These are phyloP conservation scores for Pseudozyma thailandica DNA, from an alignment of 1,284 basidiomycete genomes.

Conservation along the genomic window DNA sequence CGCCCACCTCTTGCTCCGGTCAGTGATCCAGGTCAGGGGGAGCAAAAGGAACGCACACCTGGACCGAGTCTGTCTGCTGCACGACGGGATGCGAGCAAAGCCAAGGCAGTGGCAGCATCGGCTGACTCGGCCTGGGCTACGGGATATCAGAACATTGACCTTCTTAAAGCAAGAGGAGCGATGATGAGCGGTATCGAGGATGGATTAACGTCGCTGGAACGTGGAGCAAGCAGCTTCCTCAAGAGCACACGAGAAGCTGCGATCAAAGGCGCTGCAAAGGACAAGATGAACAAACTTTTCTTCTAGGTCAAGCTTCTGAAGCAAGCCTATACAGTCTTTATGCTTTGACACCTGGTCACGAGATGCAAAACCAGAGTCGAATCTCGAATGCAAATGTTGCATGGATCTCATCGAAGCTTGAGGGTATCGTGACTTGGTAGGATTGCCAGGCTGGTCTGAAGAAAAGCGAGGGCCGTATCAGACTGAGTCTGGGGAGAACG, in stretches of 20 bases:
- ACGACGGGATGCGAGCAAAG: slow-evolving; percentile 34
- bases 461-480: slow-evolving; percentile 1
- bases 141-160: slow-evolving; percentile 47
- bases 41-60: slow-evolving; percentile 1
- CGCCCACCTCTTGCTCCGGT: slow-evolving; percentile 12
- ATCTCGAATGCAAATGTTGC: no score
- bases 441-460: no score
- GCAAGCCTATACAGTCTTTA: no score
- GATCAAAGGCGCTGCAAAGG: slow-evolving; percentile 56
- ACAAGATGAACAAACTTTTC: slow-evolving; percentile 53
- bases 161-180: slow-evolving; percentile 50
- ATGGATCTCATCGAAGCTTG: no score
- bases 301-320: slow-evolving; percentile 10
- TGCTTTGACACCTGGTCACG: no score
- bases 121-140: slow-evolving; percentile 25
- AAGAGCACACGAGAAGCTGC: slow-evolving; percentile 60
- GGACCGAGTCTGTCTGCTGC: slow-evolving; percentile 13
- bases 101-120: slow-evolving; percentile 32
- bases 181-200: slow-evolving; percentile 59
- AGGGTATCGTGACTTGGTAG: no score
- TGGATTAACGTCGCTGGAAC: slow-evolving; percentile 51
- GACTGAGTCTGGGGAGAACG: slow-evolving; percentile 5
- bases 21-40: background rate
- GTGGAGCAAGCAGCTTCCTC: slow-evolving; percentile 54
- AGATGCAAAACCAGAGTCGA: no score